These are phyloP conservation scores for Fraxinus nigra DNA, from an alignment of 305 asterid species.

Conservation along the genomic window DNA sequence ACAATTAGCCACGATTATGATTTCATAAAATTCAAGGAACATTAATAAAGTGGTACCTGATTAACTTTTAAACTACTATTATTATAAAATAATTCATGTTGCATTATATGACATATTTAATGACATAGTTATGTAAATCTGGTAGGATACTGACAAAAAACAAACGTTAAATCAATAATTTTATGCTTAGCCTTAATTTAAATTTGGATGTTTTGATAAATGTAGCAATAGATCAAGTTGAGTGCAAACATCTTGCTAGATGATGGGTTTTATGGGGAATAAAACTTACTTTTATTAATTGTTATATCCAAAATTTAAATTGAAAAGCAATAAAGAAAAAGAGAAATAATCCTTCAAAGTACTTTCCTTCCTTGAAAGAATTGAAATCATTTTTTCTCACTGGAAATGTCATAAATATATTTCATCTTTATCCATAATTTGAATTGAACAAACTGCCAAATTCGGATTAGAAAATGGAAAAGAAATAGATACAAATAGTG, in stretches of 20 bases:
- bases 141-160: neutral
- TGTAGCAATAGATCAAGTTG: neutral
- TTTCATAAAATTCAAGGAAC: neutral
- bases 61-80: neutral
- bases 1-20: neutral
- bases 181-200: neutral
- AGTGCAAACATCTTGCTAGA: neutral
- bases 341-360: slow-evolving; percentile 10
- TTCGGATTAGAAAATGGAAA: neutral
- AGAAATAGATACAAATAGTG: neutral
- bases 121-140: neutral
- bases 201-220: neutral
- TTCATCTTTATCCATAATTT: neutral
- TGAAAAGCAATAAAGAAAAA: neutral
- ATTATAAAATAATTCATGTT: neutral
- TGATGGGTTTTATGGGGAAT: neutral
- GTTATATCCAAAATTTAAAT: neutral
- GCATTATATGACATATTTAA: neutral
- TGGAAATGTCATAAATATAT: neutral
- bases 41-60: neutral
- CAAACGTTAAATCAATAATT: neutral
- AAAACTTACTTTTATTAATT: neutral
- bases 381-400: neutral
- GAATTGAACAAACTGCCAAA: neutral
- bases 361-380: neutral